Conservation (phyloP, 352 stramenopile genomes). For the Phytophthora litchii region DNA sequence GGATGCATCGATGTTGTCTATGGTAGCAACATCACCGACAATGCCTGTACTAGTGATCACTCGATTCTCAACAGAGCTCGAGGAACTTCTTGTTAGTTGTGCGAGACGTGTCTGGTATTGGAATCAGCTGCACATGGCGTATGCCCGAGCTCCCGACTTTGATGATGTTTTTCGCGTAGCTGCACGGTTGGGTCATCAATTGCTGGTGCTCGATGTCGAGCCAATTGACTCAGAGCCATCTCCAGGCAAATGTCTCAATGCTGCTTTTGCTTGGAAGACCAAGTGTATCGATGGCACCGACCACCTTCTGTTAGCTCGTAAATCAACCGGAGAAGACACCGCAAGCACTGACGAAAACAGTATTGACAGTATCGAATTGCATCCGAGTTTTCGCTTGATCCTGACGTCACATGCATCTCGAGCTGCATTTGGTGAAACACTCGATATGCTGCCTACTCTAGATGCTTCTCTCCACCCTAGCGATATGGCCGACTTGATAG, state of each 20-base stretch:
- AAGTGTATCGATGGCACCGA: slow-evolving; percentile 19
- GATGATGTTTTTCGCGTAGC: slow-evolving; percentile 36
- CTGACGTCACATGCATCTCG: slow-evolving; percentile 39
- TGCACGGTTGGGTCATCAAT: slow-evolving; percentile 52
- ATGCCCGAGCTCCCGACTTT: slow-evolving; percentile 41
- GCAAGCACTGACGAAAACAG: background rate
- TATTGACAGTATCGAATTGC: slow-evolving; percentile 38
- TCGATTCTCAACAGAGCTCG: slow-evolving; percentile 41
- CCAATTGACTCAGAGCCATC: slow-evolving; percentile 39
- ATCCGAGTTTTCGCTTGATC: slow-evolving; percentile 50
- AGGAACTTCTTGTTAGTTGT: slow-evolving; percentile 50
- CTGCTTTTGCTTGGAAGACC: slow-evolving; percentile 45
- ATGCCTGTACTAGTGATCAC: slow-evolving; percentile 54
- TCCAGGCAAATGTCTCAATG: slow-evolving; percentile 11
- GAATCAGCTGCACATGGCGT: slow-evolving; percentile 50
- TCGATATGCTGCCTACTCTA: slow-evolving; percentile 42
- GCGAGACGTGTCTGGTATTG: slow-evolving; percentile 50
- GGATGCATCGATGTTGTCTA: slow-evolving; percentile 45
- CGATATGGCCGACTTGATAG: slow-evolving; percentile 41
- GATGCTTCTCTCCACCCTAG: slow-evolving; percentile 31
- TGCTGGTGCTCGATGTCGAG: slow-evolving; percentile 65
- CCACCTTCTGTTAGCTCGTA: slow-evolving; percentile 28
- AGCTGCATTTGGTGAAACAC: slow-evolving; percentile 46
- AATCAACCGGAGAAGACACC: background rate
- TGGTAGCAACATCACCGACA: slow-evolving; percentile 25